Conservation (phyloP, 2,329 filamentous ascomycete species). For the Penicillium brevicompactum region DNA sequence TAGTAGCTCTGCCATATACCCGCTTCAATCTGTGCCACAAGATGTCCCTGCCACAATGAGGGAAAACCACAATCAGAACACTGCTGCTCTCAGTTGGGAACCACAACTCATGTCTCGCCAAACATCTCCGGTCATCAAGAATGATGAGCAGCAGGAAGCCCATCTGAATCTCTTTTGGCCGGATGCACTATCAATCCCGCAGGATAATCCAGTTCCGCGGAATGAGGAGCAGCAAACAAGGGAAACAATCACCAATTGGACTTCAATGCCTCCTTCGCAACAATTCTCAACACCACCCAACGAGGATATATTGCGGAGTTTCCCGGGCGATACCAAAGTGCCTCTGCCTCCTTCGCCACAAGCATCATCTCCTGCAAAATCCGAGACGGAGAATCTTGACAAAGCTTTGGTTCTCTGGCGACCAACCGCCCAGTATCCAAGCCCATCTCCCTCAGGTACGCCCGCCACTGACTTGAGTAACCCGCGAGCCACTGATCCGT, state of each 20-base stretch:
- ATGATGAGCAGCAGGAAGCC: too few relatives aligned
- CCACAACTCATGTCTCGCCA: too few relatives aligned
- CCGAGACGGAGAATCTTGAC: neutral
- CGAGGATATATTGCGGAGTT: neutral
- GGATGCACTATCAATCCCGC: too few relatives aligned
- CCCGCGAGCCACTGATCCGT: neutral
- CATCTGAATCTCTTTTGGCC: too few relatives aligned
- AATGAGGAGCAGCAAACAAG: too few relatives aligned
- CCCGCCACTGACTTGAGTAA: neutral
- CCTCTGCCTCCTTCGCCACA: neutral
- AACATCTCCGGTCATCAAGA: too few relatives aligned
- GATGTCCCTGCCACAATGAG: neutral
- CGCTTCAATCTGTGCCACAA: neutral
- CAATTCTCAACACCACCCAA: neutral
- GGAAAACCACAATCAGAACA: neutral
- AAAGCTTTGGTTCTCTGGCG: neutral
- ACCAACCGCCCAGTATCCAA: neutral
- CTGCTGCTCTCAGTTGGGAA: too few relatives aligned
- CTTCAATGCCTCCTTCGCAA: neutral
- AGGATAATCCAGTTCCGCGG: too few relatives aligned
- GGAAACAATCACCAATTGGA: too few relatives aligned
- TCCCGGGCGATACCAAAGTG: neutral
- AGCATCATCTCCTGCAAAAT: neutral
- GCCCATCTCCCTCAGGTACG: neutral
- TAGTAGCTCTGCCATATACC: neutral